Percentiles rank a stretch among this genome's conserved stretches.
Evolutionary conservation across 78 protist species (phyloP).

Genomic region (Dictyostelium brefeldianum): DNA sequence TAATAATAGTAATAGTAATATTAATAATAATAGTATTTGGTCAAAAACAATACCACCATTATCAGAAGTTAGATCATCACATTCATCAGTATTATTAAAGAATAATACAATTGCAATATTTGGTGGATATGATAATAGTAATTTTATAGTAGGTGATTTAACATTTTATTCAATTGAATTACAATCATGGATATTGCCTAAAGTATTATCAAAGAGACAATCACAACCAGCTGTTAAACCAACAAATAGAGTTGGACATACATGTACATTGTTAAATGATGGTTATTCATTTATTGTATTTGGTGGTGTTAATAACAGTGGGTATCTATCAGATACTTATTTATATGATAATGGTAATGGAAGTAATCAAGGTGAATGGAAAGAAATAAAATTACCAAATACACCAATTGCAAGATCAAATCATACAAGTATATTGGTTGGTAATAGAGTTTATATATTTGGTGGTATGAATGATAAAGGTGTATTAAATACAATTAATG

Average conservation of each 20-base stretch:
- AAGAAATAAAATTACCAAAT: slow-evolving; percentile 17
- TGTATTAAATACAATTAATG: not conserved
- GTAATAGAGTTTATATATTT: slow-evolving; percentile 31
- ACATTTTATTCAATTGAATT: slow-evolving; percentile 23
- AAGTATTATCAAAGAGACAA: not conserved
- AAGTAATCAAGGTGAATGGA: slow-evolving; percentile 22
- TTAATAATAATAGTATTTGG: slow-evolving; percentile 20
- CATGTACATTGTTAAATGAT: slow-evolving; percentile 21
- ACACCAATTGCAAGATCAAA: slow-evolving; percentile 40
- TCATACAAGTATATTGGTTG: slow-evolving; percentile 39
- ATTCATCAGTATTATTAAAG: slow-evolving; percentile 22
- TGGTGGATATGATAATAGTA: slow-evolving; percentile 75
- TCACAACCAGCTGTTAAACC: too few species aligned
- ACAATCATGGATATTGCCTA: slow-evolving; percentile 39
- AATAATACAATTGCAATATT: not conserved
- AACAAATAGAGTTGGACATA: slow-evolving; percentile 63
- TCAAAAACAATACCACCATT: slow-evolving; percentile 17
- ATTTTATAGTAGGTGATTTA: not conserved
- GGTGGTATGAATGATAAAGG: slow-evolving; percentile 48
- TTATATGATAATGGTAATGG: slow-evolving; percentile 16
- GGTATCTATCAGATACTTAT: slow-evolving; percentile 1
- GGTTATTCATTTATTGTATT: slow-evolving; percentile 15
- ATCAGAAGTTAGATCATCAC: slow-evolving; percentile 40
- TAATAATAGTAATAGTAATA: not conserved
- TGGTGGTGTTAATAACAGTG: slow-evolving; percentile 33